Evolutionary conservation across 176 grass and related monocot genomes (phyloP).

Genomic region (Saccharum officinarum): DNA sequence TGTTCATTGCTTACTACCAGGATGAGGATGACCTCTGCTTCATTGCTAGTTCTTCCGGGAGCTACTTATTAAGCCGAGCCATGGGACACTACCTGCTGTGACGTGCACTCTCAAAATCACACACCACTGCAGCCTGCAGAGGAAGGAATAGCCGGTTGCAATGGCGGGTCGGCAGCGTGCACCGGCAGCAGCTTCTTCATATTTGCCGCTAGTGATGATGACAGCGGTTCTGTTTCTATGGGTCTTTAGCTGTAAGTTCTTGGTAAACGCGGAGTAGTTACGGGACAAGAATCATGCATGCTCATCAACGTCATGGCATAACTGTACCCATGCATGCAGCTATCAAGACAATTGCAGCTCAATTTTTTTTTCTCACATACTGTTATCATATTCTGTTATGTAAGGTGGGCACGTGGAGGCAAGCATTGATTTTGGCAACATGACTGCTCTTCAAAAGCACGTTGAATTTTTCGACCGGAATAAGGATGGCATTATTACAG

Average conservation of each 20-base stretch:
- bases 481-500: constrained; percentile 63
- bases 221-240: constrained; percentile 16
- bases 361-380: neutral
- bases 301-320: no score
- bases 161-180: neutral
- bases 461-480: constrained; percentile 62
- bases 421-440: constrained; percentile 20
- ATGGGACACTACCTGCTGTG: neutral
- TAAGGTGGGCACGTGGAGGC: constrained; percentile 4
- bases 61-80: constrained; percentile 8
- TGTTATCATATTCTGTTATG: neutral
- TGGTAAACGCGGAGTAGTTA: neutral
- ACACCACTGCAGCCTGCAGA: neutral
- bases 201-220: neutral
- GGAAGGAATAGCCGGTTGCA: neutral
- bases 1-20: neutral
- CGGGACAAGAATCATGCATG: no score
- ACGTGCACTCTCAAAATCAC: neutral
- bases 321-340: neutral
- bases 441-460: constrained; percentile 69
- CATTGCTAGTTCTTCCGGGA: neutral
- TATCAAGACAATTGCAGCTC: neutral
- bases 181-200: neutral
- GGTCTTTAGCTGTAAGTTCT: constrained; percentile 14
- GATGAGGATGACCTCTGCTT: neutral